phyloP scores from a whole-genome alignment of 2,329 filamentous ascomycete genomes.

The Aspergillus sp. region DNA sequence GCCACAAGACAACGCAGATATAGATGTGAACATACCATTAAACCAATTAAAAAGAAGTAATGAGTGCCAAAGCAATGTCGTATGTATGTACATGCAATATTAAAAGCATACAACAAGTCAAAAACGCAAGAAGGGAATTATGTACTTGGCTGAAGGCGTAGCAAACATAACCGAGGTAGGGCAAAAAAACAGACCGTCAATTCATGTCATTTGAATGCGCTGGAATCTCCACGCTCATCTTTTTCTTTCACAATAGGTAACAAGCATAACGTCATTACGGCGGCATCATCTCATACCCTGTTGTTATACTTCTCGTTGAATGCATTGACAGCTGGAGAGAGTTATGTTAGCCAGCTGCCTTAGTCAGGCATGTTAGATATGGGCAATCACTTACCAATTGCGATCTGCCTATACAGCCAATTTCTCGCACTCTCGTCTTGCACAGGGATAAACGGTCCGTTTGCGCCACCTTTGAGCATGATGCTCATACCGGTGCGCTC shows the following conservation, averaged over 20 bases:
- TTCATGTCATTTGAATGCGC: not conserved
- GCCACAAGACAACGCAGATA: not conserved
- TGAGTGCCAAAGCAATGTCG: not conserved
- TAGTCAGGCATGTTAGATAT: conserved; percentile 12
- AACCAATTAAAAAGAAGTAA: not conserved
- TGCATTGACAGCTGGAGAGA: conserved; percentile 57
- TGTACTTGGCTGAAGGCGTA: not conserved
- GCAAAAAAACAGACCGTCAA: not conserved
- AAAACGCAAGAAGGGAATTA: not conserved
- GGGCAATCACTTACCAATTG: conserved; percentile 48
- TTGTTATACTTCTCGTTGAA: conserved; percentile 66
- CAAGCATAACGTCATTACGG: conserved; percentile 11
- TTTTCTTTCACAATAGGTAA: not conserved
- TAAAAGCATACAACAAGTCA: not conserved
- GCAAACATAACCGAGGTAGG: not conserved
- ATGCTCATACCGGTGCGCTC: conserved; percentile 92
- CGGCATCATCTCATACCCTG: conserved; percentile 6
- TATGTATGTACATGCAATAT: conserved; percentile 7
- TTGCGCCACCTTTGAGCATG: conserved; percentile 81
- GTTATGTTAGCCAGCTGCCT: not conserved
- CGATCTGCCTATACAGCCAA: conserved; percentile 67
- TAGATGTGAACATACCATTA: not conserved
- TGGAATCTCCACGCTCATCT: not conserved
- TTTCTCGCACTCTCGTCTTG: conserved; percentile 76
- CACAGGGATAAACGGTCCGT: conserved; percentile 92